These are phyloP conservation scores for Climacium dendroides DNA, from an alignment of 225 moss, liverwort and hornwort species.

Conservation along the genomic window DNA sequence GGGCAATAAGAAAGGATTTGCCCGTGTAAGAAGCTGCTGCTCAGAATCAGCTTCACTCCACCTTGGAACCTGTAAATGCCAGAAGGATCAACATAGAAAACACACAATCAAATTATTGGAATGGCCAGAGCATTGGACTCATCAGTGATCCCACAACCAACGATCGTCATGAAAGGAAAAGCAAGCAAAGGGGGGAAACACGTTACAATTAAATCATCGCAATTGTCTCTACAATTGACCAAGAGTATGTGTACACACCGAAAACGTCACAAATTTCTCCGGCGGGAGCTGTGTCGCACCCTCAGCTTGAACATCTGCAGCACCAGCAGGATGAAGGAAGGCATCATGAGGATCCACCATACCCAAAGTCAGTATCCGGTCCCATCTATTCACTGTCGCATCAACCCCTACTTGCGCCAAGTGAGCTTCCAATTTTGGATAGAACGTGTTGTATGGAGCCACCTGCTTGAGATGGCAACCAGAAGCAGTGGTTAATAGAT, in stretches of 20 bases:
- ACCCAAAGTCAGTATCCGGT: constrained; percentile 70
- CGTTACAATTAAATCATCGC: not conserved
- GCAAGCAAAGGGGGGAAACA: not conserved
- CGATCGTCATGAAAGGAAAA: not conserved
- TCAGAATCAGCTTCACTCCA: constrained; percentile 70
- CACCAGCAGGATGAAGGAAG: constrained; percentile 72
- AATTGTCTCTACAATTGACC: not conserved
- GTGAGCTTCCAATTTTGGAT: constrained; percentile 81
- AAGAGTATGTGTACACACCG: constrained; percentile 24
- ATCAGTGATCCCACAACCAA: not conserved
- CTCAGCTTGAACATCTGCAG: constrained; percentile 68
- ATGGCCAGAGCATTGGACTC: not conserved
- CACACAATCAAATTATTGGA: not conserved
- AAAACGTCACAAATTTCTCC: constrained; percentile 71
- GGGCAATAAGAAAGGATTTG: constrained; percentile 81
- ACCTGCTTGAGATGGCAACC: constrained; percentile 33
- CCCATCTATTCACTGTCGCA: constrained; percentile 84
- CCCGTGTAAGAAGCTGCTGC: constrained; percentile 61
- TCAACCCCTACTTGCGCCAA: constrained; percentile 77
- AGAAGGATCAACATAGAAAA: not conserved
- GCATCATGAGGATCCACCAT: constrained; percentile 73
- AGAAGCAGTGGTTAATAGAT: not conserved
- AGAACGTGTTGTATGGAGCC: constrained; percentile 90
- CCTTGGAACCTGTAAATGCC: constrained; percentile 63
- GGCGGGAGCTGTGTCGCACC: constrained; percentile 70